A percentile compares a stretch with the other conserved stretches of the same genome.
Conservation (phyloP, 768 basidiomycete species). For the Tylopilus balloui region DNA sequence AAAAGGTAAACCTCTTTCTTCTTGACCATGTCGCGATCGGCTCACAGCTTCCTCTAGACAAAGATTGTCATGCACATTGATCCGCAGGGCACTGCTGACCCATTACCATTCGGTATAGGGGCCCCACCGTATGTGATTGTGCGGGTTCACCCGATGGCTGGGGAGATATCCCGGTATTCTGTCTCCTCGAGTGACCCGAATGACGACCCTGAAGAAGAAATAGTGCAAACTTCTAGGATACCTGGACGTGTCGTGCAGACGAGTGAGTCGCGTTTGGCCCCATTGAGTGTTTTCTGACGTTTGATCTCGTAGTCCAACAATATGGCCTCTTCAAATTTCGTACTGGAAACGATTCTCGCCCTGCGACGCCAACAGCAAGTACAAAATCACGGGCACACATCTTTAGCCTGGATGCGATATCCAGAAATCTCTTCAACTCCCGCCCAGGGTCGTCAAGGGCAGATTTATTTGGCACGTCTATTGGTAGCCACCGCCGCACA, state of each 20-base stretch:
- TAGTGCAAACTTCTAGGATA: conserved; percentile 73
- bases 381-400: conserved; percentile 75
- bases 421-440: conserved; percentile 78
- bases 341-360: conserved; percentile 71
- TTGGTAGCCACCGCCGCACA: conserved; percentile 54
- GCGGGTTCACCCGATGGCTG: conserved; percentile 77
- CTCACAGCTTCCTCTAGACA: conserved; percentile 45
- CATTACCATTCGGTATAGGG: conserved; percentile 68
- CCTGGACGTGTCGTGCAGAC: conserved; percentile 74
- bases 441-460: conserved; percentile 64
- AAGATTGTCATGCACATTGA: conserved; percentile 90
- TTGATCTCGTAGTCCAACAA: conserved; percentile 60
- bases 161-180: conserved; percentile 74
- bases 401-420: conserved; percentile 86
- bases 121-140: conserved; percentile 76
- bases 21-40: neutral
- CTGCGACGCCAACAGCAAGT: conserved; percentile 77
- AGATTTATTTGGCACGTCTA: conserved; percentile 73
- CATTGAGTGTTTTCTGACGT: neutral
- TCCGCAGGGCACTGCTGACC: conserved; percentile 66
- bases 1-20: conserved; percentile 53
- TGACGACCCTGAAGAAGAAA: conserved; percentile 77
- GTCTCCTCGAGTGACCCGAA: conserved; percentile 70
- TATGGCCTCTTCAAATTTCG: conserved; percentile 87
- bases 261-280: conserved; percentile 47